phyloP scores from a whole-genome alignment of 345 rosid genomes.

The Ceriops zippeliana region DNA sequence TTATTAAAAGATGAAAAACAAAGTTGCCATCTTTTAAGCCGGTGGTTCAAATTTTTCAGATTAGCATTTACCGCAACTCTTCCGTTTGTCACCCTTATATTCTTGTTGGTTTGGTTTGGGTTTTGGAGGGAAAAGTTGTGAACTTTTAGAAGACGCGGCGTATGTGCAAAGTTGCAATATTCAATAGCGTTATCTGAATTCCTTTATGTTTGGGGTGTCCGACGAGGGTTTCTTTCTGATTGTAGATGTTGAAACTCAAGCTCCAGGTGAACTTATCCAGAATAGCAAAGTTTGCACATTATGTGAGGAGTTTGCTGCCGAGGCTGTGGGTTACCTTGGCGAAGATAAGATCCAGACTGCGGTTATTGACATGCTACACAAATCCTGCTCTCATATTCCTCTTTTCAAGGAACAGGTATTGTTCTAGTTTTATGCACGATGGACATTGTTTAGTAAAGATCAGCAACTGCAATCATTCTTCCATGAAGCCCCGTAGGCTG shows the following conservation, averaged over 20 bases:
- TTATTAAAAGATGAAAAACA: too few species aligned
- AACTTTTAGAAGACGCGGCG: too few species aligned
- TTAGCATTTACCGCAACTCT: background rate
- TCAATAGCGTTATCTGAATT: background rate
- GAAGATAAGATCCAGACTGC: slow-evolving; percentile 68
- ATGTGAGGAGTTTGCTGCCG: slow-evolving; percentile 69
- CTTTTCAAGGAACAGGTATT: slow-evolving; percentile 63
- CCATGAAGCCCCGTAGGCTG: too few species aligned
- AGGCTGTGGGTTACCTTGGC: slow-evolving; percentile 57
- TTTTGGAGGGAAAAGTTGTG: background rate
- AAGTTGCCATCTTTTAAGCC: background rate
- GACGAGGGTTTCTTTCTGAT: background rate
- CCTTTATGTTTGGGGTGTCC: background rate
- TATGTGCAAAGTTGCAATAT: background rate
- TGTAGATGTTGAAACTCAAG: background rate
- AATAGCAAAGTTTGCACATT: slow-evolving; percentile 61
- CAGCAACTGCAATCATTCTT: too few species aligned
- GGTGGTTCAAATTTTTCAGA: background rate
- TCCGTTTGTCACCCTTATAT: too few species aligned
- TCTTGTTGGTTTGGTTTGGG: background rate
- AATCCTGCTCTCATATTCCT: slow-evolving; percentile 51
- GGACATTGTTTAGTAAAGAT: too few species aligned
- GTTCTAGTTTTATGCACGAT: background rate
- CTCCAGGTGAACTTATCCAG: slow-evolving; percentile 26
- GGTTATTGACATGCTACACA: slow-evolving; percentile 55